Evolutionary conservation across 371 early-diverging fungal species (phyloP), one percentile per base, ranked within the genome.

Genomic region (Sporodiniella umbellata): DNA sequence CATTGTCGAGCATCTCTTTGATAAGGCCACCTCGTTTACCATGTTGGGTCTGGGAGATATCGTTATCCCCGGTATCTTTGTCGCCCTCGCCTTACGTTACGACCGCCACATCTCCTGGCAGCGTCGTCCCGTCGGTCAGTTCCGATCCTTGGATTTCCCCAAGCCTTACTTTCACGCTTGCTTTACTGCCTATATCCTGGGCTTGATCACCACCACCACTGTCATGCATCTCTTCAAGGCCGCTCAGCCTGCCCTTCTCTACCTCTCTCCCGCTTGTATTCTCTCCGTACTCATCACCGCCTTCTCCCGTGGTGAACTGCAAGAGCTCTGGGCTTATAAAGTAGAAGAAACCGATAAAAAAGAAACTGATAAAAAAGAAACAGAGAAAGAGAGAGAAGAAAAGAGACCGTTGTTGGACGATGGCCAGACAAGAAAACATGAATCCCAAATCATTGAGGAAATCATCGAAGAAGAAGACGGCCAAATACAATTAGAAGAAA

Each of bases 21-120:
- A 62, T 23, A 63, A 66, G 30, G 50, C 50, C 21, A 57, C 74
- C 39, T 61, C 72, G 45, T 94, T 94, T 58, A 87, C 96, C 5
- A 93, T 98, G 94, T 82, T 98, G n/a, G 99, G 98, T 11, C 70
- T 98, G 56, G 99, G 99, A 39, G 99, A 98, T 55, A 98, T 98
- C 66, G 97, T 96, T 8, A 89, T 98, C 52, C 99, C 98, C 0
- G 97, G 95, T 80, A 88, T 96, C 54, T 95, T 91, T 69, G 88
- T 98, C 3, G 93, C 95, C 0, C 78, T 98, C 24, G 92, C 94
- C 64, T 62, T 94, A 54, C 81, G 90, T 33, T 96, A 86, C 58
- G 98, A 97, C 75, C 87, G 92, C 35, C 78, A 82, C 64, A 70
- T 68, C 59, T 78, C 77, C 14, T 70, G 81, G 71, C 56, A 72